phyloP scores from a whole-genome alignment of 768 basidiomycete genomes.

The Leccinum subgranulosum region DNA sequence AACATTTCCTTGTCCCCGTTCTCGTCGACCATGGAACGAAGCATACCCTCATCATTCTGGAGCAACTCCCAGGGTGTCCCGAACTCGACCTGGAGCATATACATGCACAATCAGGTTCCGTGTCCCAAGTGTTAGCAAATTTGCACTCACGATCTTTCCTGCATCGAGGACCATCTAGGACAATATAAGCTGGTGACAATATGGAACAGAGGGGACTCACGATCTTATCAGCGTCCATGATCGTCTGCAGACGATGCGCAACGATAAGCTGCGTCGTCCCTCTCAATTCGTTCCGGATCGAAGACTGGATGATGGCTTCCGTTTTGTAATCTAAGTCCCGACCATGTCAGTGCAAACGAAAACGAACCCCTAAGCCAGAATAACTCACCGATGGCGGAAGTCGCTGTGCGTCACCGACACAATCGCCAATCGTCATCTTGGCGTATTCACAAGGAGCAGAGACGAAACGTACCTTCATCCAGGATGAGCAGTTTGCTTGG shows the following conservation, averaged over 20 bases:
- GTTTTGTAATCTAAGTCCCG: conserved; percentile 48
- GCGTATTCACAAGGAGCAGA: not conserved
- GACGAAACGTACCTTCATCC: conserved; percentile 43
- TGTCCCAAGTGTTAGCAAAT: not conserved
- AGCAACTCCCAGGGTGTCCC: conserved; percentile 50
- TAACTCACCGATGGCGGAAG: conserved; percentile 41
- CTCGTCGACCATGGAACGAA: conserved; percentile 55
- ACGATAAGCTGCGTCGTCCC: conserved; percentile 54
- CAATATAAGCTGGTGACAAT: not conserved
- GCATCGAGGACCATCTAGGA: conserved; percentile 43
- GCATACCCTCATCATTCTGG: conserved; percentile 45
- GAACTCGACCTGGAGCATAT: conserved; percentile 36
- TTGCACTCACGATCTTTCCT: conserved; percentile 34
- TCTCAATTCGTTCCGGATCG: conserved; percentile 45
- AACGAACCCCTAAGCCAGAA: not conserved
- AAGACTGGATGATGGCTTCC: conserved; percentile 50
- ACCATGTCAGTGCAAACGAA: not conserved
- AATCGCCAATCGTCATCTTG: not conserved
- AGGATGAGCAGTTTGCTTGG: conserved; percentile 54
- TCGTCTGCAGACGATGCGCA: conserved; percentile 55
- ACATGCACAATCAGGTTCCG: not conserved
- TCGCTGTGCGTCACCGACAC: conserved; percentile 28
- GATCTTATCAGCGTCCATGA: conserved; percentile 63
- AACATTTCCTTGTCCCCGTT: conserved; percentile 51
- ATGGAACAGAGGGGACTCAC: conserved; percentile 23